These are phyloP conservation scores for Phialophora macrospora DNA, from an alignment of 2,329 filamentous ascomycete species.

Conservation along the genomic window DNA sequence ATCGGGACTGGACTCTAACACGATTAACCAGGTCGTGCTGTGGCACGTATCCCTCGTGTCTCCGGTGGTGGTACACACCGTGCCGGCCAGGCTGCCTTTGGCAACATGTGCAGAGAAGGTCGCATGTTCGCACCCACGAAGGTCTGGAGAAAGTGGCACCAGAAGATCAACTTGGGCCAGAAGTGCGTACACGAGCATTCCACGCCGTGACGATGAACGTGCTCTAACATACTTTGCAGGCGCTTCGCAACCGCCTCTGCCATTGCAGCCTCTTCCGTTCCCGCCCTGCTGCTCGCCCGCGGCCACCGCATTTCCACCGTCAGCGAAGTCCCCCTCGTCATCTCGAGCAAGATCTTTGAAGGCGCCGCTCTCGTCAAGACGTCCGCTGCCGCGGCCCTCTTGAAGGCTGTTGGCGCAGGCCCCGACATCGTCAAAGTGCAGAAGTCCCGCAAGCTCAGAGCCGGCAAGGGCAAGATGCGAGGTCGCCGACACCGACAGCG, in stretches of 20 bases:
- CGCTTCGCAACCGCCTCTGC: slow-evolving; percentile 98
- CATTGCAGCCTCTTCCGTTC: slow-evolving; percentile 92
- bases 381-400: slow-evolving; percentile 79
- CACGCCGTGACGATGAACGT: slow-evolving; percentile 36
- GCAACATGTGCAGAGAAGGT: slow-evolving; percentile 99
- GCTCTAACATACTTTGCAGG: slow-evolving; percentile 53
- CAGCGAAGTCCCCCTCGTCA: slow-evolving; percentile 94
- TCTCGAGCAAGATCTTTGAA: slow-evolving; percentile 89
- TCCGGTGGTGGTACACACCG: slow-evolving; percentile 99
- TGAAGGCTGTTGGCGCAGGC: slow-evolving; percentile 89
- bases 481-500: slow-evolving; percentile 96
- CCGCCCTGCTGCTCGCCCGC: slow-evolving; percentile 92
- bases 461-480: slow-evolving; percentile 98
- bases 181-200: slow-evolving; percentile 64
- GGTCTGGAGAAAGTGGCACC: slow-evolving; percentile 99
- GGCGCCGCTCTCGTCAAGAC: slow-evolving; percentile 83
- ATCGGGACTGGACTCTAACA: slow-evolving; percentile 24
- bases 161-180: slow-evolving; percentile 99
- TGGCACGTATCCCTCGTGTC: slow-evolving; percentile 99
- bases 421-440: slow-evolving; percentile 94
- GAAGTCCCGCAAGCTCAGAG: slow-evolving; percentile 93
- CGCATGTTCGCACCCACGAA: slow-evolving; percentile 99
- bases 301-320: slow-evolving; percentile 93
- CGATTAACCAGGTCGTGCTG: slow-evolving; percentile 80
- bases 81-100: slow-evolving; percentile 99